Evolutionary conservation across 108 stramenopile genomes (phyloP), one percentile per base, ranked within the genome.

Genomic region (Epithemia pelagica): DNA sequence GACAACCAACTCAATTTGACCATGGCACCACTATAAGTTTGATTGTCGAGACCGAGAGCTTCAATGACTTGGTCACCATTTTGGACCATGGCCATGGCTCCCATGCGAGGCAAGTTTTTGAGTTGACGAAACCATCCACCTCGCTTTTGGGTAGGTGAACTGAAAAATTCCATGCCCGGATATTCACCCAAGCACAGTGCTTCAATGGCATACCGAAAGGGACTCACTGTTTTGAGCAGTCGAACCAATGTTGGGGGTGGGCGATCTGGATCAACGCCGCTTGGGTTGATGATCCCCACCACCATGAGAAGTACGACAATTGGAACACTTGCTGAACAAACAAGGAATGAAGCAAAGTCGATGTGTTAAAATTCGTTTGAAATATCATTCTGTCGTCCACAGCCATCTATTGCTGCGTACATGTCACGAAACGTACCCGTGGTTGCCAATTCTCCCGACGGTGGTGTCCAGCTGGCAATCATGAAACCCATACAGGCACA

Each of bases 401-500:
- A n/a, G n/a, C n/a, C n/a, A n/a, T n/a, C n/a, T n/a, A 37, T 89
- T 91, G 52, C 82, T 58, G 19, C 82, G 80, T 21, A 82, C 78
- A 18, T 73, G 51, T 76, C 79, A 78, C 66, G 77, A 52, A 30
- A 87, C 65, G 21, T 82, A 22, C 71, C 52, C 8, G 75, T 78
- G 75, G 89, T 75, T 25, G 94, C 88, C n/a, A 80, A 54, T 54
- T 90, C 84, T 28, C 69, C 77, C 25, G 68, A 62, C 1, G 87
- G 78, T 24, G 79, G 57, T 46, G 37, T 46, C 2, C 82, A 51
- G 60, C 88, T 79, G 0, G 90, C 94, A 52, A 95, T 83, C 0
- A 89, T 87, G 59, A 92, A 90, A 0, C 94, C 94, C 0, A 95
- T 72, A 0, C 85, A 85, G 20, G 87, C 87, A 8, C 82, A 82